These are phyloP conservation scores for Diplodia intermedia DNA, from an alignment of 2,329 filamentous ascomycete genomes.

Conservation along the genomic window DNA sequence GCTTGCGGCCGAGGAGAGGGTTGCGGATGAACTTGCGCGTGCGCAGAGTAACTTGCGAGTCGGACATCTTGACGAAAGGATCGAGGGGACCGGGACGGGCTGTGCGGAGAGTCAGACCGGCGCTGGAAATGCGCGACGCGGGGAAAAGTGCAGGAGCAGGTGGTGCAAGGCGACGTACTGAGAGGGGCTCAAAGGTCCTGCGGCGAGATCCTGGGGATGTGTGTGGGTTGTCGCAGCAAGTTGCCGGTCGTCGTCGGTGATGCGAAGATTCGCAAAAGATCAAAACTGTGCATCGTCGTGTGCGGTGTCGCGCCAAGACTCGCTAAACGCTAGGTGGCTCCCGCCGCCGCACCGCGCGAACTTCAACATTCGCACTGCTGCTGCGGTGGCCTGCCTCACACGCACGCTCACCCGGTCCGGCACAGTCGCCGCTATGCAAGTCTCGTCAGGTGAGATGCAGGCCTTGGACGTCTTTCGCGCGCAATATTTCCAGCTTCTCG, in stretches of 20 bases:
- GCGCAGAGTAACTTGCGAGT: slow-evolving; percentile 68
- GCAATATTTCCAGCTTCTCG: slow-evolving; percentile 80
- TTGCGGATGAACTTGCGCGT: slow-evolving; percentile 99
- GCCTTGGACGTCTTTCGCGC: slow-evolving; percentile 62
- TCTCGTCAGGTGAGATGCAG: slow-evolving; percentile 36
- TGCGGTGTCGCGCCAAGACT: slow-evolving; percentile 30
- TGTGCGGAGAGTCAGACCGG: slow-evolving; percentile 15
- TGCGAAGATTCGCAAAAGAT: slow-evolving; percentile 26
- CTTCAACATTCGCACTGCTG: not conserved
- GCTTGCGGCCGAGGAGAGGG: slow-evolving; percentile 97
- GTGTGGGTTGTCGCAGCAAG: slow-evolving; percentile 32
- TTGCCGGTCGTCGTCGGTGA: slow-evolving; percentile 32
- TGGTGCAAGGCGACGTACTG: slow-evolving; percentile 14
- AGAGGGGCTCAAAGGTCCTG: slow-evolving; percentile 31
- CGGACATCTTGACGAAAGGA: slow-evolving; percentile 74
- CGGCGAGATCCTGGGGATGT: slow-evolving; percentile 30
- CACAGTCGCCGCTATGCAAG: slow-evolving; percentile 4
- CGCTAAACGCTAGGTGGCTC: slow-evolving; percentile 26
- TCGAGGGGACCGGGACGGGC: slow-evolving; percentile 33
- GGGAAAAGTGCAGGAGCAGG: not conserved
- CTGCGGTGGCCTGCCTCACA: not conserved
- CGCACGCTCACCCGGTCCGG: slow-evolving; percentile 7
- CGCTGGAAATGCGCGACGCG: not conserved
- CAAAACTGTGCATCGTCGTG: slow-evolving; percentile 28
- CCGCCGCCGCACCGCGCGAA: slow-evolving; percentile 22